Conservation (phyloP, 495 filamentous ascomycete genomes). For the Xylaria longipes region DNA sequence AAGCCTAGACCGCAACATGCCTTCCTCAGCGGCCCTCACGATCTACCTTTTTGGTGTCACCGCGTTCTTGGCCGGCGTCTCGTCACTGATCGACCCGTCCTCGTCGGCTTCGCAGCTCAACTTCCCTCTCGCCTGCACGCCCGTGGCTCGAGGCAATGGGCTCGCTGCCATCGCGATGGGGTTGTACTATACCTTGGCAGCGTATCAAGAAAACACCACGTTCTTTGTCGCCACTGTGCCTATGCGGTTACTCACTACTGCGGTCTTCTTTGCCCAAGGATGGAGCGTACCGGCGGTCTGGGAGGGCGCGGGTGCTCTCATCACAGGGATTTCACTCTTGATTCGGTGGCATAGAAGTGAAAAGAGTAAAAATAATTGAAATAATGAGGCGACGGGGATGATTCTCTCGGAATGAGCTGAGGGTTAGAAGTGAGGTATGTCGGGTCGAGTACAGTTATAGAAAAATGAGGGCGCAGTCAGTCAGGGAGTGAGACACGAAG, state of each 20-base stretch:
- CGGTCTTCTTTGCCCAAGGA: constrained; percentile 25
- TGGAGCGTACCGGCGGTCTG: constrained; percentile 28
- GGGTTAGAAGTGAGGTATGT: neutral
- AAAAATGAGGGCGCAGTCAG: neutral
- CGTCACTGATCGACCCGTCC: constrained; percentile 15
- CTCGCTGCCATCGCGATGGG: constrained; percentile 33
- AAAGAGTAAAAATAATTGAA: neutral
- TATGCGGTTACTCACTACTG: constrained; percentile 32
- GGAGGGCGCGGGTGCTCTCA: constrained; percentile 28
- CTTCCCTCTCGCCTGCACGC: constrained; percentile 13
- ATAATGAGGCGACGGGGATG: neutral
- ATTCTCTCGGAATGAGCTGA: neutral
- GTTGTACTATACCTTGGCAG: constrained; percentile 30
- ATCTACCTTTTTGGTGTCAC: constrained; percentile 28
- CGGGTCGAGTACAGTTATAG: neutral
- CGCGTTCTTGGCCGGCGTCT: constrained; percentile 24
- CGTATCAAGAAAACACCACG: constrained; percentile 29
- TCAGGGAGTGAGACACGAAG: neutral
- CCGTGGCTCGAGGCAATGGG: constrained; percentile 16
- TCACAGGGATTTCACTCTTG: constrained; percentile 27
- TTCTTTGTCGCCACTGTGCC: constrained; percentile 30
- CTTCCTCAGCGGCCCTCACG: constrained; percentile 27
- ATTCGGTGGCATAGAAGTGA: neutral
- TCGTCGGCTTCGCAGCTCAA: constrained; percentile 14
- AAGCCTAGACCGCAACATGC: constrained; percentile 1